Evolutionary conservation across 1,284 basidiomycete species (phyloP), one percentile per base, ranked within the genome.

Genomic region (Ganoderma leucocontextum): DNA sequence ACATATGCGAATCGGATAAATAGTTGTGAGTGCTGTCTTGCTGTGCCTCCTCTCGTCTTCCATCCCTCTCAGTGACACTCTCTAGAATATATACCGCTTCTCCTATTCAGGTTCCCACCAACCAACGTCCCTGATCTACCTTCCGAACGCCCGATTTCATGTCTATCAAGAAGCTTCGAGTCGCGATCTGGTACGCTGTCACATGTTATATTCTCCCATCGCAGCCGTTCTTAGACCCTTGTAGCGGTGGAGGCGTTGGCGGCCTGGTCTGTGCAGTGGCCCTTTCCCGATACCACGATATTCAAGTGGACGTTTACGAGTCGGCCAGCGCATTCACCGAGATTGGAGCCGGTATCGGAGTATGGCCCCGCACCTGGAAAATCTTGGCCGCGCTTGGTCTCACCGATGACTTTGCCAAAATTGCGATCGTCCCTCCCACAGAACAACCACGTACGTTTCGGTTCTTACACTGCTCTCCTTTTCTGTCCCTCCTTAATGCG

Each of bases 281-380:
- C 8, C 73, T 85, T n/a, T 75, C 80, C 0, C 73, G 72, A 8
- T 76, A 72, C 57, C 66, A 74, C 7, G 75, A 81, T 70, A 78
- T 83, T 52, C 71, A 77, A 5, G 74, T 84, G 58, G 78, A 83
- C 60, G 66, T 84, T 9, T 84, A 82, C 72, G 83, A 84, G 67
- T 77, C 79, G 0, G 80, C 81, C 2, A 61, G 67, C 41, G 73
- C 75, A 38, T 79, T 83, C 60, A 72, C 77, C 0, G 81, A 82
- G 66, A 70, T 80, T 17, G 82, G 81, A 41, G 80, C 80, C 0
- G 81, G 80, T 52, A 77, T 83, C 39, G 78, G 77, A 6, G 62
- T 83, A n/a, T 82, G 79, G 79, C 76, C 75, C 42, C 73, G 81
- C 8, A 73, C 77, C 0, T 80, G 79, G 78, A 75, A 77, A 49